Percentiles rank a stretch among this genome's conserved stretches.
Conservation (phyloP, 2,329 filamentous ascomycete species). For the Fonsecaea erecta region DNA sequence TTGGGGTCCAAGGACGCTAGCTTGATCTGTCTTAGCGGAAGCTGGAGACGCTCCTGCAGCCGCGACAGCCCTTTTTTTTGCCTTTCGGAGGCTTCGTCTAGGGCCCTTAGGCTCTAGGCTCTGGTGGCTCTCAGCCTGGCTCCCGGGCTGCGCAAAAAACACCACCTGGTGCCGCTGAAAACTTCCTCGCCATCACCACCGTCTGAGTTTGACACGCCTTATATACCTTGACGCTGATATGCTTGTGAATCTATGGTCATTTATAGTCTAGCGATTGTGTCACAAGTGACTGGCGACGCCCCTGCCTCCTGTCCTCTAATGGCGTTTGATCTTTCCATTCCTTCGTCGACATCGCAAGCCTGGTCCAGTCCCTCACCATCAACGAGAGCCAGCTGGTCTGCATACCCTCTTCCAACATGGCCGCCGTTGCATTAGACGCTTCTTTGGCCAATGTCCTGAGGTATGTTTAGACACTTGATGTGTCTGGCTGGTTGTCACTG, state of each 20-base stretch:
- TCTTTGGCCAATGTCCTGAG: constrained; percentile 37
- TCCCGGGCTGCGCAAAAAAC: background rate
- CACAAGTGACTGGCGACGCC: background rate
- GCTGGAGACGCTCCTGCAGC: constrained; percentile 7
- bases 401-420: constrained; percentile 17
- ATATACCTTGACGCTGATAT: background rate
- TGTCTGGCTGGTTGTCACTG: constrained; percentile 3
- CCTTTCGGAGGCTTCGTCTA: background rate
- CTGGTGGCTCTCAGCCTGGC: constrained; percentile 1
- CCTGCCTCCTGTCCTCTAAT: constrained; percentile 10
- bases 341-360: constrained; percentile 10
- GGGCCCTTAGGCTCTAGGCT: constrained; percentile 2
- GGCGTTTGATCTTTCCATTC: constrained; percentile 22
- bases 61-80: constrained; percentile 1
- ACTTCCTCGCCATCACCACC: background rate
- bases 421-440: constrained; percentile 24
- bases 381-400: background rate
- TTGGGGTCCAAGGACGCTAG: background rate
- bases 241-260: constrained; percentile 3
- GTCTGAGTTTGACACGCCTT: constrained; percentile 1
- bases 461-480: constrained; percentile 27
- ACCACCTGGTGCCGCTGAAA: background rate
- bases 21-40: constrained; percentile 10
- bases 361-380: background rate
- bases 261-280: background rate